A percentile compares a stretch with the other conserved stretches of the same genome.
These are phyloP conservation scores for Solanum chacoense DNA, from an alignment of 305 asterid species.

Conservation along the genomic window DNA sequence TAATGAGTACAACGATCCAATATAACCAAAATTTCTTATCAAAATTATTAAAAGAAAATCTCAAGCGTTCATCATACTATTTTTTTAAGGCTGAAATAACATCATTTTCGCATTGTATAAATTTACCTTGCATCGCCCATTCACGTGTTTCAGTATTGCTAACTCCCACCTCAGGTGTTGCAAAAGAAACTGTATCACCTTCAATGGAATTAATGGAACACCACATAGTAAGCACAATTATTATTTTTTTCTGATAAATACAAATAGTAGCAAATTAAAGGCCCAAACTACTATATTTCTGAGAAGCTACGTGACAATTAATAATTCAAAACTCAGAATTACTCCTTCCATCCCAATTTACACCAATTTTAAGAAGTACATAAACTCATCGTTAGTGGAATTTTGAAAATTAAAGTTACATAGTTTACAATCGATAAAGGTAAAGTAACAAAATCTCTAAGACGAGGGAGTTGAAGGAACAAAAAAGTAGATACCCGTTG, in stretches of 20 bases:
- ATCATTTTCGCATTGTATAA: not conserved
- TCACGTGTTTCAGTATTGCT: not conserved
- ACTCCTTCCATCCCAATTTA: not conserved
- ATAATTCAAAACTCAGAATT: not conserved
- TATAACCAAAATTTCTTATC: not conserved
- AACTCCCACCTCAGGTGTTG: slow-evolving; percentile 4
- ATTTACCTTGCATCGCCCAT: slow-evolving; percentile 14
- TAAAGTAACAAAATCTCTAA: not conserved
- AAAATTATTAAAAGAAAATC: not conserved
- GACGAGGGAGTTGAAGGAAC: not conserved
- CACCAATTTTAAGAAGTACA: not conserved
- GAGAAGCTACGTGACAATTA: not conserved
- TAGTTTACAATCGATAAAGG: not conserved
- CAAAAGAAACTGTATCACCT: slow-evolving; percentile 4
- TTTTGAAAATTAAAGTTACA: not conserved
- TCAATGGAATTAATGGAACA: not conserved
- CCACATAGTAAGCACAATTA: not conserved
- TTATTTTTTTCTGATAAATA: not conserved
- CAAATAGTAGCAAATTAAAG: not conserved
- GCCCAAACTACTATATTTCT: not conserved
- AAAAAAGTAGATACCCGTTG: not conserved
- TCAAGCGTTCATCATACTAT: not conserved
- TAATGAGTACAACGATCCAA: not conserved
- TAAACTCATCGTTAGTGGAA: not conserved
- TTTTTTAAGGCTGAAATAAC: not conserved